phyloP scores from a whole-genome alignment of 345 rosid genomes.

The Iberis pinnata region DNA sequence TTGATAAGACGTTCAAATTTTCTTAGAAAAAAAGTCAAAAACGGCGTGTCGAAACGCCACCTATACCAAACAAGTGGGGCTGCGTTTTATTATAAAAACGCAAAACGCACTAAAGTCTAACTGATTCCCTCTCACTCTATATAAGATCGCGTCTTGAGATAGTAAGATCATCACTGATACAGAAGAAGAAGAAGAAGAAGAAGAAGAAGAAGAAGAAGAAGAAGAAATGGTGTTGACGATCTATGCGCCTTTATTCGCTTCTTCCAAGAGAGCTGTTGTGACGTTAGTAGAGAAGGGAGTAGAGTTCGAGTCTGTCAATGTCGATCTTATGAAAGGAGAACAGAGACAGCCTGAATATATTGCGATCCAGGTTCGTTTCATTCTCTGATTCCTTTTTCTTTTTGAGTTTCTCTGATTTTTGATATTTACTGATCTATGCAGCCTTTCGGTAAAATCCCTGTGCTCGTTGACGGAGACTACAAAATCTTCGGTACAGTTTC shows the following conservation, averaged over 20 bases:
- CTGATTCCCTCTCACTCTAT: no score
- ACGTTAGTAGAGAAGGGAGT: conserved; percentile 45
- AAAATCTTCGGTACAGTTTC: conserved; percentile 45
- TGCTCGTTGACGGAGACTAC: conserved; percentile 51
- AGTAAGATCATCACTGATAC: background rate
- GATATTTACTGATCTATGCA: conserved; percentile 24
- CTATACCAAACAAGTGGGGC: no score
- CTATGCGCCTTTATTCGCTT: conserved; percentile 47
- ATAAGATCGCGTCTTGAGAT: background rate
- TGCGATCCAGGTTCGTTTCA: conserved; percentile 43
- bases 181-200: background rate
- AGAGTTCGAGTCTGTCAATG: conserved; percentile 44
- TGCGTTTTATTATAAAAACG: no score
- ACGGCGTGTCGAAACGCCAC: no score
- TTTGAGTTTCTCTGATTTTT: no score
- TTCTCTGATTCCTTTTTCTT: background rate
- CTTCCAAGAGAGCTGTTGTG: conserved; percentile 42
- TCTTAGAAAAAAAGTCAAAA: no score
- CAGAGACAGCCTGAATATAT: conserved; percentile 45
- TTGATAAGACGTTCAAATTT: no score
- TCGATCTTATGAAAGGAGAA: conserved; percentile 58
- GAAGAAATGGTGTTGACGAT: conserved; percentile 51
- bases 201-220: background rate
- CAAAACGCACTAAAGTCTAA: no score
- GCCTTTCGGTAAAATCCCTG: conserved; percentile 69